Evolutionary conservation across 306 rosid genomes (phyloP), one percentile per base, ranked within the genome.

Genomic region (Albizia julibrissin): DNA sequence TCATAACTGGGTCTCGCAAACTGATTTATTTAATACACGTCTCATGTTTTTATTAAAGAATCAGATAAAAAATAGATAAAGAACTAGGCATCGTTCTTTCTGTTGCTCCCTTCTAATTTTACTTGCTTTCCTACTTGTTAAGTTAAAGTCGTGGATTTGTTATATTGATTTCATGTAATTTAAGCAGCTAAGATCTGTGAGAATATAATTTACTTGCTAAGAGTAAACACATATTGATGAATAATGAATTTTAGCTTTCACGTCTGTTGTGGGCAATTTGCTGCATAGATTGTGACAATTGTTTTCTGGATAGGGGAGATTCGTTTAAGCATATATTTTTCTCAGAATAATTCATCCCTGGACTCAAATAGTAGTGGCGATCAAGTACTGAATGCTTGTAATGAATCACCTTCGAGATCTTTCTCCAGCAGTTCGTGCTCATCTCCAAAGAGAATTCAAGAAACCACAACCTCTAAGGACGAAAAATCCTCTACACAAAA

Each of bases 241-340:
- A 47, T 39, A 3, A 3, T 50, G 72, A 76, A 2, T 49, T 78
- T 77, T 84, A 69, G 10, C 29, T 52, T 33, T 75, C 42, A 19
- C 50, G 49, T 80, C 34, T 65, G 22, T 24, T 77, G 72, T n/a
- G 69, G 56, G 15, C 34, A 42, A 11, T 43, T 43, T 42, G 18
- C 56, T 70, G 75, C 80, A 66, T 62, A 22, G 31, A 34, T 37
- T 69, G 18, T 77, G 76, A 52, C 44, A 73, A 39, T 37, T 67
- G 39, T 78, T 78, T 74, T 58, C 52, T 42, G 76, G 71, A 73
- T 89, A 93, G 98, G 98, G 62, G 97, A 95, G 87, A 79, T 95
- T 88, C 99, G 94, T 82, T 89, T 95, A 73, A 80, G 83, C 24
- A 76, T 95, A 83, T 79, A 72, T 82, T 90, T 95, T 74, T 66